phyloP scores from a whole-genome alignment of 2,329 filamentous ascomycete species.

The Juglanconis oblonga region DNA sequence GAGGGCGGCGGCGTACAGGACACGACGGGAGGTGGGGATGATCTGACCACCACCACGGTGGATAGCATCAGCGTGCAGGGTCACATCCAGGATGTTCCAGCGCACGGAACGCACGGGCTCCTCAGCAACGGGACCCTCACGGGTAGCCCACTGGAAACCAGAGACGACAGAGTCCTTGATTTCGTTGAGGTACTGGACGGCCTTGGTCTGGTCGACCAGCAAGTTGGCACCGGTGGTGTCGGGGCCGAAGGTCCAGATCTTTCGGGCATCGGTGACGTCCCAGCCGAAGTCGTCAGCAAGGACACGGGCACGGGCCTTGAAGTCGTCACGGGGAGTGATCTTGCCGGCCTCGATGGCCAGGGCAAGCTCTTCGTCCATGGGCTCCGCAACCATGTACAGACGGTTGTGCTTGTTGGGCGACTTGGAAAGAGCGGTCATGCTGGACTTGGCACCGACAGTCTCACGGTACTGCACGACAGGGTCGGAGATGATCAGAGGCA shows the following conservation, averaged over 20 bases:
- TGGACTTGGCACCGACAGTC: constrained; percentile 80
- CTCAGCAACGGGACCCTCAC: constrained; percentile 95
- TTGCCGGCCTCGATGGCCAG: constrained; percentile 88
- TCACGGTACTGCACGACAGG: constrained; percentile 99
- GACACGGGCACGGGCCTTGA: constrained; percentile 96
- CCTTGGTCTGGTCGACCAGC: constrained; percentile 99
- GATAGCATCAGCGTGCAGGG: constrained; percentile 98
- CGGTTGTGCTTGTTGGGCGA: constrained; percentile 99
- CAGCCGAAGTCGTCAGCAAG: constrained; percentile 96
- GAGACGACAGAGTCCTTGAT: constrained; percentile 99
- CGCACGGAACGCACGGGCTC: constrained; percentile 96
- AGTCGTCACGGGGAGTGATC: constrained; percentile 93
- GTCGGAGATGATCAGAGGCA: constrained; percentile 96
- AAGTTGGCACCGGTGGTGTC: constrained; percentile 98
- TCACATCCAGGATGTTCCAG: constrained; percentile 99
- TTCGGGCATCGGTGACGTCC: constrained; percentile 99
- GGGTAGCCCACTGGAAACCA: constrained; percentile 99
- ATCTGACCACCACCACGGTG: constrained; percentile 99
- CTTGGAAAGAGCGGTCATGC: constrained; percentile 97
- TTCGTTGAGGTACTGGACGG: constrained; percentile 99
- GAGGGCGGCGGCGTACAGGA: constrained; percentile 88
- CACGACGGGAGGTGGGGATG: constrained; percentile 97
- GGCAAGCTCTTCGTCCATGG: constrained; percentile 87
- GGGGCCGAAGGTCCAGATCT: constrained; percentile 99
- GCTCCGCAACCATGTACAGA: constrained; percentile 93